These are phyloP conservation scores for Psilocybe subaeruginosa DNA, from an alignment of 768 basidiomycete species.

Conservation along the genomic window DNA sequence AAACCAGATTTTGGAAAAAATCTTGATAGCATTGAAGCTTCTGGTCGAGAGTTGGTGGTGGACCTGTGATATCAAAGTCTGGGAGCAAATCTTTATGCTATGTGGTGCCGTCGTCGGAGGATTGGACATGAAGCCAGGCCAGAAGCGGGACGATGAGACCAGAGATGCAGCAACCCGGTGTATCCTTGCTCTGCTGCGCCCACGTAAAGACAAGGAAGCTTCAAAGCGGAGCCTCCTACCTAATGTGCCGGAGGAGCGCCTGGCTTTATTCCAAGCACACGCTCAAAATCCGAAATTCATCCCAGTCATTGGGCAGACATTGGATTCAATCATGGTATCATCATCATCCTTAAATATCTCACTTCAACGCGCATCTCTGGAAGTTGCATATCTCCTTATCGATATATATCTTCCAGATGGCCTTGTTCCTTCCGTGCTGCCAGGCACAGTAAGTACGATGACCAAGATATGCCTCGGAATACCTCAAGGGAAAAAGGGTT, in stretches of 20 bases:
- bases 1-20: conserved; percentile 77
- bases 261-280: conserved; percentile 42
- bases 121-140: conserved; percentile 62
- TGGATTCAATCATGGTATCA: conserved; percentile 70
- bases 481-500: conserved; percentile 52
- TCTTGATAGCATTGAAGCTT: conserved; percentile 59
- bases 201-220: conserved; percentile 46
- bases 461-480: conserved; percentile 68
- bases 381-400: conserved; percentile 58
- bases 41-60: conserved; percentile 86
- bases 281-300: conserved; percentile 55
- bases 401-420: conserved; percentile 57
- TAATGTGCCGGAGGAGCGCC: conserved; percentile 29
- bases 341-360: conserved; percentile 57
- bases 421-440: conserved; percentile 70
- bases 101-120: conserved; percentile 67
- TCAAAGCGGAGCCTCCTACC: conserved; percentile 23
- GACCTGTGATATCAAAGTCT: conserved; percentile 68
- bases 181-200: conserved; percentile 63
- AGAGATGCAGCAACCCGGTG: conserved; percentile 75
- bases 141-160: conserved; percentile 79
- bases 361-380: conserved; percentile 69
- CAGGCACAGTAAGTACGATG: conserved; percentile 82
- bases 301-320: conserved; percentile 82
- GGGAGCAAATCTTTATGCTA: conserved; percentile 88